phyloP scores from a whole-genome alignment of 495 filamentous ascomycete genomes.

The Wilcoxina mikolae region DNA sequence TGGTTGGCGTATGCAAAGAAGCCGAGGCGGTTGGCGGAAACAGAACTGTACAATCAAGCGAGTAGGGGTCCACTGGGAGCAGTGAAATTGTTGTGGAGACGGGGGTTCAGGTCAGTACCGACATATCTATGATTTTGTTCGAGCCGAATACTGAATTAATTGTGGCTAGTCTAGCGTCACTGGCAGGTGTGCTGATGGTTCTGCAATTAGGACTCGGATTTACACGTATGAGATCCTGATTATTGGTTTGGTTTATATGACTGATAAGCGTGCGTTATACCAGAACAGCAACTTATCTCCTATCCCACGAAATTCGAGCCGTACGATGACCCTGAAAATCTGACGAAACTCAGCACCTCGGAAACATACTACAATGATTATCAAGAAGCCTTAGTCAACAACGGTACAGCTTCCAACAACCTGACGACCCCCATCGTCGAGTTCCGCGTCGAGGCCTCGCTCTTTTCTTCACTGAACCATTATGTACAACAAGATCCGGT shows the following conservation, averaged over 20 bases:
- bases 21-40: slow-evolving; percentile 13
- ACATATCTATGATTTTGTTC: neutral
- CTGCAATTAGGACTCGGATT: neutral
- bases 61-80: slow-evolving; percentile 16
- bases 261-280: neutral
- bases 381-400: neutral
- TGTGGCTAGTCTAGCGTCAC: neutral
- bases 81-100: slow-evolving; percentile 12
- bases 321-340: neutral
- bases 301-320: slow-evolving; percentile 13
- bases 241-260: neutral
- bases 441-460: slow-evolving; percentile 10
- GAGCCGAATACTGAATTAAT: neutral
- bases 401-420: neutral
- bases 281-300: slow-evolving; percentile 22
- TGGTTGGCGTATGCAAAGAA: slow-evolving; percentile 15
- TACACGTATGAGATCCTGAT: neutral
- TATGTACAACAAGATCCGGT: slow-evolving; percentile 4
- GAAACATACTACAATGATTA: neutral
- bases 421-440: neutral
- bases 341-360: neutral
- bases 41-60: slow-evolving; percentile 9
- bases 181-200: neutral
- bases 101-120: neutral
- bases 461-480: slow-evolving; percentile 12